These are phyloP conservation scores for Sextonia rubra DNA, from an alignment of 164 flowering plant species.

Conservation along the genomic window DNA sequence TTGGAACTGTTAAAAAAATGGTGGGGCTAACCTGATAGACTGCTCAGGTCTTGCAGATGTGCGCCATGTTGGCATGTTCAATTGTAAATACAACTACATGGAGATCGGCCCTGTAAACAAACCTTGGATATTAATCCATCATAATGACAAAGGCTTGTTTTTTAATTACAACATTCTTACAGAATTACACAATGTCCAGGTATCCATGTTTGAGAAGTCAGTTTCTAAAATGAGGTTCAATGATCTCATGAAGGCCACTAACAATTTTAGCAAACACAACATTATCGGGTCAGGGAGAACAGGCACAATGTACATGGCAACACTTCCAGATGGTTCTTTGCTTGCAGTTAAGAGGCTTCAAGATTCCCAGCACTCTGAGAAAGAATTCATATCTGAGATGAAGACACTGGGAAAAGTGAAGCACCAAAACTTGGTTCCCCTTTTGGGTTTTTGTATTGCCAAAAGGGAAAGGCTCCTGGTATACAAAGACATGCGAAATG, in stretches of 20 bases:
- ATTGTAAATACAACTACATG: not conserved
- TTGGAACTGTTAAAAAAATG: too few relatives aligned
- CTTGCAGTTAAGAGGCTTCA: conserved; percentile 20
- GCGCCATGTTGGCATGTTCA: not conserved
- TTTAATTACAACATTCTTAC: not conserved
- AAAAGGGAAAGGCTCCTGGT: conserved; percentile 34
- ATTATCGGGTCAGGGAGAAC: conserved; percentile 21
- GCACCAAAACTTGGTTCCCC: conserved; percentile 22
- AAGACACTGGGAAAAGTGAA: conserved; percentile 17
- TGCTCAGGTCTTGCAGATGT: not conserved
- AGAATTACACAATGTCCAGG: conserved; percentile 30
- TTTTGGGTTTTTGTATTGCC: conserved; percentile 33
- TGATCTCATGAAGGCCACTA: conserved; percentile 23
- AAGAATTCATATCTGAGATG: conserved; percentile 24
- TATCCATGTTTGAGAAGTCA: conserved; percentile 26
- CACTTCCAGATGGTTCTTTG: conserved; percentile 22
- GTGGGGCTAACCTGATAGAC: not conserved
- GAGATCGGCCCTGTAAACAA: not conserved
- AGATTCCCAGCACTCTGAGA: conserved; percentile 20
- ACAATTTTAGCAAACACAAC: conserved; percentile 21
- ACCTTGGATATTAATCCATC: not conserved
- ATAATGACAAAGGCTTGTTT: not conserved
- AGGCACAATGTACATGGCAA: conserved; percentile 23
- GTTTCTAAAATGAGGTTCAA: conserved; percentile 18
- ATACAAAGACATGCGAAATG: conserved; percentile 31